A percentile compares a stretch with the other conserved stretches of the same genome.
phyloP scores from a whole-genome alignment of 495 filamentous ascomycete genomes.

The Aeminium ludgeri region DNA sequence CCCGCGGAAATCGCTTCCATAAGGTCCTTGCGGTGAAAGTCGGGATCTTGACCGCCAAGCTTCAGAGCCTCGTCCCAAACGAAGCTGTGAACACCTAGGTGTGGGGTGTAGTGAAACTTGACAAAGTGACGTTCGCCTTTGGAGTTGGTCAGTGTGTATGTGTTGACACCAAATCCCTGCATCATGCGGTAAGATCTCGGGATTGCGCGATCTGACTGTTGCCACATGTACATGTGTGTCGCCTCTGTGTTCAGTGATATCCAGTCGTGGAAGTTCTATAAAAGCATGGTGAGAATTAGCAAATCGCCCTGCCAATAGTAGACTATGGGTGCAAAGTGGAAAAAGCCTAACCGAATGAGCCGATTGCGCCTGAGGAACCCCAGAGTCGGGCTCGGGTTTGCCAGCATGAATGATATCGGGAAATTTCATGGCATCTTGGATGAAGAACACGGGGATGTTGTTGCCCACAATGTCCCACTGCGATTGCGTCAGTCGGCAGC shows the following conservation, averaged over 20 bases:
- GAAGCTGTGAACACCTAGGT: conserved; percentile 65
- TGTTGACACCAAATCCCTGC: conserved; percentile 85
- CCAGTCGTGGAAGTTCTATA: conserved; percentile 45
- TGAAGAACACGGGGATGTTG: conserved; percentile 53
- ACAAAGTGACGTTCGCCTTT: conserved; percentile 59
- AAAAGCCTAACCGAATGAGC: too few species aligned
- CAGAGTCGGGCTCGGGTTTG: conserved; percentile 71
- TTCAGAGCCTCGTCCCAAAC: conserved; percentile 85
- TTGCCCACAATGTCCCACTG: conserved; percentile 62
- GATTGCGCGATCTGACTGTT: conserved; percentile 63
- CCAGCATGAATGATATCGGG: conserved; percentile 62
- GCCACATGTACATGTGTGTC: conserved; percentile 75
- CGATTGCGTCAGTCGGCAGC: background rate
- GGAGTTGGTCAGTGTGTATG: conserved; percentile 54
- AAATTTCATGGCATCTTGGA: conserved; percentile 54
- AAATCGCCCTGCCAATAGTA: conserved; percentile 18
- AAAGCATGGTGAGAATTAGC: conserved; percentile 31
- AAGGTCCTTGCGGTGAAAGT: conserved; percentile 77
- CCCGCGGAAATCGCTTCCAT: conserved; percentile 63
- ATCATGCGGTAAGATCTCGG: conserved; percentile 76
- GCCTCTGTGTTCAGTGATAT: conserved; percentile 57
- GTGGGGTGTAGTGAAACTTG: conserved; percentile 67
- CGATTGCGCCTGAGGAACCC: conserved; percentile 43
- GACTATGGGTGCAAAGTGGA: conserved; percentile 37
- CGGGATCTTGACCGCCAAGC: conserved; percentile 63